Evolutionary conservation across 2,329 filamentous ascomycete species (phyloP).

Genomic region (Exophiala spinifera): DNA sequence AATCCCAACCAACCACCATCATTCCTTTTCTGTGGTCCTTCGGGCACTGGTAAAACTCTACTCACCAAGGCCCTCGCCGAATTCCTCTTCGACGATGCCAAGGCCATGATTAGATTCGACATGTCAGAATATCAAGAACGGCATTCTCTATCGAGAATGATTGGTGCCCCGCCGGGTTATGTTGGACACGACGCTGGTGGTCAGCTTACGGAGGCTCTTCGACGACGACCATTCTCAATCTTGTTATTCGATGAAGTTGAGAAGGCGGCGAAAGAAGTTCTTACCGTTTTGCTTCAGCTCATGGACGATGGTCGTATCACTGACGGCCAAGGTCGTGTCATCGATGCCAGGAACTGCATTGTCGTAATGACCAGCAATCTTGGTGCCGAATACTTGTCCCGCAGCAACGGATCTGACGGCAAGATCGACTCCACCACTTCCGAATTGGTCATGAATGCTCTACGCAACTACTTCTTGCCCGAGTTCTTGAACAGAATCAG

Average conservation of each 20-base stretch:
- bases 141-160: slow-evolving; percentile 93
- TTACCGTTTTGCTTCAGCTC: slow-evolving; percentile 96
- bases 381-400: slow-evolving; percentile 87
- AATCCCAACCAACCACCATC: slow-evolving; percentile 97
- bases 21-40: slow-evolving; percentile 98
- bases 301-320: slow-evolving; percentile 99
- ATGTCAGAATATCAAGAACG: slow-evolving; percentile 99
- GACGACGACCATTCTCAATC: slow-evolving; percentile 94
- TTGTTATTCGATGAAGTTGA: slow-evolving; percentile 97
- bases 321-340: slow-evolving; percentile 89
- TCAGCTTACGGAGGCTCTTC: slow-evolving; percentile 90
- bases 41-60: slow-evolving; percentile 95
- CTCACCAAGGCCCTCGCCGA: slow-evolving; percentile 96
- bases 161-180: slow-evolving; percentile 93
- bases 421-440: slow-evolving; percentile 79
- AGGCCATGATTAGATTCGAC: slow-evolving; percentile 97
- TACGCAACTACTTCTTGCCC: slow-evolving; percentile 94
- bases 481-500: slow-evolving; percentile 99
- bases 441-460: slow-evolving; percentile 84
- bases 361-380: slow-evolving; percentile 99
- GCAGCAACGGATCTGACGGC: slow-evolving; percentile 73
- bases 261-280: slow-evolving; percentile 95
- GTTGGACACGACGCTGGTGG: slow-evolving; percentile 95
- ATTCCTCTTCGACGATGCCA: slow-evolving; percentile 95
- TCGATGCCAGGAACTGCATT: slow-evolving; percentile 97